phyloP scores from a whole-genome alignment of 441 rosid genomes.

The Populus hybrid region DNA sequence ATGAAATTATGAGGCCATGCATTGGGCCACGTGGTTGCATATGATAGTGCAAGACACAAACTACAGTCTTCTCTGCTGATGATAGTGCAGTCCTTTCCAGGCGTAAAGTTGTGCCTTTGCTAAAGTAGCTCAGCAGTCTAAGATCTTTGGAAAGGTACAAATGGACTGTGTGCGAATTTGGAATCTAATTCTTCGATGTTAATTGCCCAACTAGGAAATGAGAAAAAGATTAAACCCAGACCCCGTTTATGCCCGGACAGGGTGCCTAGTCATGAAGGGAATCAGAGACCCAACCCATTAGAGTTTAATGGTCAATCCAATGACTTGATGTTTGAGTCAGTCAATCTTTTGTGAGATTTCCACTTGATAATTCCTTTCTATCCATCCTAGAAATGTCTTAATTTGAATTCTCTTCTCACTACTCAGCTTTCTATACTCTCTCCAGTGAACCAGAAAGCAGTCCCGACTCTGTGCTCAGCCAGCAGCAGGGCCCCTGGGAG shows the following conservation, averaged over 20 bases:
- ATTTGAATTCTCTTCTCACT: conserved; percentile 1
- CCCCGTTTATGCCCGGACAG: conserved; percentile 2
- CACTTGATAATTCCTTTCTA: conserved; percentile 17
- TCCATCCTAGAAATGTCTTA: conserved; percentile 10
- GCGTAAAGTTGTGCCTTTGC: no score
- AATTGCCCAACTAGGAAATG: conserved; percentile 17
- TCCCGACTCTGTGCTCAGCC: not conserved
- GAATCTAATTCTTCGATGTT: conserved; percentile 30
- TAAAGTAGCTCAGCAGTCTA: not conserved
- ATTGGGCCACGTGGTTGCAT: no score
- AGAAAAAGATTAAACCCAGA: conserved; percentile 3
- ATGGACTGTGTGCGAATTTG: conserved; percentile 9
- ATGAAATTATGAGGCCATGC: no score
- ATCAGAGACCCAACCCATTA: not conserved
- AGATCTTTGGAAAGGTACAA: no score
- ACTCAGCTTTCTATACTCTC: not conserved
- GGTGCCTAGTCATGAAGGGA: not conserved
- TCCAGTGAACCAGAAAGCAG: not conserved
- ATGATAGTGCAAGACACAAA: no score
- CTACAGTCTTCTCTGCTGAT: no score
- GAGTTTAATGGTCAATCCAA: conserved; percentile 6
- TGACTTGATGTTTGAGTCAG: not conserved
- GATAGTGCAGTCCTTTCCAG: no score
- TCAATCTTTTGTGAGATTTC: conserved; percentile 19
- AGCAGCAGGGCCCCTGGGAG: no score